Percentiles rank a stretch among this genome's conserved stretches.
Conservation (phyloP, 163 green algal species). For the Chlamydomonas reinhardtii region DNA sequence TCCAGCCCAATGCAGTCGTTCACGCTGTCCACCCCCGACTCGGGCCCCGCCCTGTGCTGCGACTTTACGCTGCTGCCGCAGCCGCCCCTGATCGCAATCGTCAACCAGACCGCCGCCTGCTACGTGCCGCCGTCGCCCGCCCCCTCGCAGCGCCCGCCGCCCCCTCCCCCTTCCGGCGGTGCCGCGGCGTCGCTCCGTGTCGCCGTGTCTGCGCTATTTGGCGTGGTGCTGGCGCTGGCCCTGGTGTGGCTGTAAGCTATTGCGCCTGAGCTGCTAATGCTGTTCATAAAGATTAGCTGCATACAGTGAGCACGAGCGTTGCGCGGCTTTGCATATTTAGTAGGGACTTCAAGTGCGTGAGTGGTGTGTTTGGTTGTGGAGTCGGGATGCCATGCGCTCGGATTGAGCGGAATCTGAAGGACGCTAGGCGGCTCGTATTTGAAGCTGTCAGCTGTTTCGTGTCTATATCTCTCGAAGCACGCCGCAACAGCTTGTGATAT, state of each 20-base stretch:
- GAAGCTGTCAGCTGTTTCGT: no score
- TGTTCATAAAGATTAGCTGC: no score
- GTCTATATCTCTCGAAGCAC: no score
- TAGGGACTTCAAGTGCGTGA: no score
- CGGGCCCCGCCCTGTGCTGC: slow-evolving; percentile 1
- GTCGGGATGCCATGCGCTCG: no score
- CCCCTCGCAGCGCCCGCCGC: not conserved
- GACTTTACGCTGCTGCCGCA: not conserved
- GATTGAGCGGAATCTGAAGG: no score
- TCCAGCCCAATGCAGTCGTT: not conserved
- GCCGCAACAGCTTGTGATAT: no score
- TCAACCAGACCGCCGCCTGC: not conserved
- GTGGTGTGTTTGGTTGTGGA: no score
- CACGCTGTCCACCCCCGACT: not conserved
- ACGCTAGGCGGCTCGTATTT: no score
- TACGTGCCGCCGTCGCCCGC: not conserved
- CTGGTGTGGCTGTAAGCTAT: not conserved
- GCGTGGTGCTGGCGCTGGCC: not conserved
- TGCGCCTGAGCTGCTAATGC: no score
- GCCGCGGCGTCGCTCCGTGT: not conserved
- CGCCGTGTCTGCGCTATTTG: not conserved
- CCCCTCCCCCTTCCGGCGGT: not conserved
- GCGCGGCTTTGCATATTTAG: no score
- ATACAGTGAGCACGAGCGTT: no score
- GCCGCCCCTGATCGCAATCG: not conserved